Base-by-base conservation (phyloP, 1,139 yeast species). In the Blastobotrys arbuscula region DNA sequence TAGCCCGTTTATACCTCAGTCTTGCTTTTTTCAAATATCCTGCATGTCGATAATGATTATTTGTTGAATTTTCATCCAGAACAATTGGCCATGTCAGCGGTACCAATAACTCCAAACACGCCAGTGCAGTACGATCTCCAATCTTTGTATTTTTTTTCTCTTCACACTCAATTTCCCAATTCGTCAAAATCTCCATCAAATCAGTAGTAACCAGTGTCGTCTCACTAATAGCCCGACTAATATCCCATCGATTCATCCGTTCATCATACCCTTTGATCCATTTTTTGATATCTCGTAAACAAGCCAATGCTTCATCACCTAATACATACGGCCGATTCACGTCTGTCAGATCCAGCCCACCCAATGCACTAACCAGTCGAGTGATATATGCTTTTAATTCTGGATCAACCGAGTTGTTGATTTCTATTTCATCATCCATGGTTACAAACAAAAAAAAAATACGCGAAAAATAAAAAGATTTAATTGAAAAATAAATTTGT, bases 251-350 rank as follows among this genome's bases (percentile, higher is more conserved):
- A 46, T 76, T 74, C 52, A 78, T 76, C 39, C 74, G 73, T 52
- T 87, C 95, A 63, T 92, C 98, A 45, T 87, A 92, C 0, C 84
- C 75, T 56, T 79, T 79, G 49, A 92, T 77, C 96, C 97, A 90
- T 57, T 85, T 74, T 63, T 87, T 88, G 53, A 92, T 68, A 68
- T 92, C 98, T 58, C 86, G 84, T 34, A 92, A 69, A 66, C 97
- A 88, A 0, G 90, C 90, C 52, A 86, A 68, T 1, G 97, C 96
- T 62, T 92, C 97, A 56, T 84, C 90, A 10, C 98, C 98, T 2
- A 90, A 73, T 55, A 78, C 79, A 61, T 92, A 92, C 0, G 83
- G 81, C 1, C 78, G 74, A 2, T 72, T 70, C 0, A 73, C 73
- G 2, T 63, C 54, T 0, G 84, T 66, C 47, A 79, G 75, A 63